Base-by-base conservation (phyloP, 768 basidiomycete genomes). In the Kondoa subrosea region DNA sequence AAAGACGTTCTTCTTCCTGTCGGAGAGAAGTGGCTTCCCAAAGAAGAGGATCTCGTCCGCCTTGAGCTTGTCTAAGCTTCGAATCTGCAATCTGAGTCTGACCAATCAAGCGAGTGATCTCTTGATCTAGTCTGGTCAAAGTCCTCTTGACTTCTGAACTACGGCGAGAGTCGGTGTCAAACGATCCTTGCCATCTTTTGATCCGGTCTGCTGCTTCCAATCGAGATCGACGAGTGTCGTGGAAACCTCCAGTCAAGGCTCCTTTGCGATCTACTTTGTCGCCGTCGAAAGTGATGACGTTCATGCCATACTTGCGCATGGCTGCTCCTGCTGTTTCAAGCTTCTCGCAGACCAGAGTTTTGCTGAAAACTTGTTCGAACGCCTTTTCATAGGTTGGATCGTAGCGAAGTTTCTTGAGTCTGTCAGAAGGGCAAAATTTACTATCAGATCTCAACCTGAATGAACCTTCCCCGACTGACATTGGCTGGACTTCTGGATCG, bases 181-280 rank as follows among this genome's bases (percentile, higher is more conserved):
- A 85, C 73, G 87, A 88, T 0, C 79, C 76, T 34, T 85, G 82
- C 89, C 91, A 93, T 1, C 79, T 81, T 69, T 83, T 83, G 57
- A 92, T 85, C 63, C 79, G 81, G 73, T 85, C 85, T 76, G 93
- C 86, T 0, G 84, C 87, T 73, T 96, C 92, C 66, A 97, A 85
- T 16, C 95, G 84, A 8, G 90, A 92, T 59, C 89, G 82, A 14
- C 89, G 84, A 29, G 91, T 81, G 76, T 97, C 95, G 76, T 96
- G 88, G 77, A 88, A 99, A 0, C 95, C 95, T 67, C 95, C 95
- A 0, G 92, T 97, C 61, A 99, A 78, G 1, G 92, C 85, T 70
- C 95, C 95, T 76, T 93, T 96, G 64, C 91, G 83, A 76, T 99
- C 95, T 65, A 93, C 91, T 75, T 90, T 91, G 80, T 99, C 95